Conservation (phyloP, 345 rosid genomes). For the Eucalyptus albens region DNA sequence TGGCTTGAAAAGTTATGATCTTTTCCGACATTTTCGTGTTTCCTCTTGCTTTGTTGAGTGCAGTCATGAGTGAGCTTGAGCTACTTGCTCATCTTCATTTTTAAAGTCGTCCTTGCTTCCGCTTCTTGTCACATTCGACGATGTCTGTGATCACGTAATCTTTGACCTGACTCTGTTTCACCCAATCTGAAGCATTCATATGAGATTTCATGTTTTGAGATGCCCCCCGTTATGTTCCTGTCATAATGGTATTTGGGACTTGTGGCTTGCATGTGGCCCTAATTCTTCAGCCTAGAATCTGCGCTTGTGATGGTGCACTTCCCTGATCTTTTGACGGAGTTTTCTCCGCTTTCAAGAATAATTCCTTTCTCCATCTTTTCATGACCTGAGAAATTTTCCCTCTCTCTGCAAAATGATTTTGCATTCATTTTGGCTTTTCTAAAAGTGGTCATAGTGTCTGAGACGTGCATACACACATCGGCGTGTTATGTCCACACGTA, state of each 20-base stretch:
- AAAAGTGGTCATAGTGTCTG: background rate
- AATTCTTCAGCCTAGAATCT: background rate
- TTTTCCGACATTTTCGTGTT: background rate
- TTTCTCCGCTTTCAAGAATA: background rate
- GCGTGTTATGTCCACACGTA: background rate
- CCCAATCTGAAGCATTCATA: background rate
- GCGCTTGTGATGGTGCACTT: background rate
- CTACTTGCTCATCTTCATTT: background rate
- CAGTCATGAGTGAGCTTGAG: background rate
- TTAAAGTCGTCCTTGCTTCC: background rate
- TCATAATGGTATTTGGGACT: background rate
- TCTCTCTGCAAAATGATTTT: background rate
- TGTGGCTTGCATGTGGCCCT: background rate
- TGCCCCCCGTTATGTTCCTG: background rate
- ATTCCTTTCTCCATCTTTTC: background rate
- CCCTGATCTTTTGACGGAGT: background rate
- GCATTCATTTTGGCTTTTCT: background rate
- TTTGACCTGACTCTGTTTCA: background rate
- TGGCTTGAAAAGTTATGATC: background rate
- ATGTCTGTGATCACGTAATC: background rate
- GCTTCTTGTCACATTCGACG: background rate
- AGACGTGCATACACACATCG: background rate
- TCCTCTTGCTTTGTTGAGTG: background rate
- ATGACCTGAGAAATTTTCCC: background rate
- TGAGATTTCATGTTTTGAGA: background rate